Conservation (phyloP, 2,329 filamentous ascomycete species). For the Periglandula ipomoeae region DNA sequence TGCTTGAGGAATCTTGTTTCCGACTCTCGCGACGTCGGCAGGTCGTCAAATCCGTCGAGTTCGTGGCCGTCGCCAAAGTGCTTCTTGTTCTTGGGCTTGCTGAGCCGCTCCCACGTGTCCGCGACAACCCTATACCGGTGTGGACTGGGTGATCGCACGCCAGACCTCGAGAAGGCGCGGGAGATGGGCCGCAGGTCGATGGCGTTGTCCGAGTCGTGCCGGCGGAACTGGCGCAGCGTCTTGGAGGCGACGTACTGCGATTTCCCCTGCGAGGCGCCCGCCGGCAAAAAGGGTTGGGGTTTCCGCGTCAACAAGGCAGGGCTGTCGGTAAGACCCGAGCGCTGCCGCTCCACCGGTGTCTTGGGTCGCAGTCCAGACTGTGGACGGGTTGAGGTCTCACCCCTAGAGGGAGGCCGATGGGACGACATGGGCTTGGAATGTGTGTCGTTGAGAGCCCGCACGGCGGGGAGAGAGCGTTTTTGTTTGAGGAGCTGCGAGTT, state of each 20-base stretch:
- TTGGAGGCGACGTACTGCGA: constrained; percentile 73
- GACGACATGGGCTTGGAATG: constrained; percentile 38
- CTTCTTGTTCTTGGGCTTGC: constrained; percentile 48
- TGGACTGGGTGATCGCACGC: constrained; percentile 52
- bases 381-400: constrained; percentile 39
- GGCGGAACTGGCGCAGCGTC: constrained; percentile 59
- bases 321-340: constrained; percentile 38
- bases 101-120: constrained; percentile 56
- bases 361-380: constrained; percentile 51
- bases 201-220: constrained; percentile 71
- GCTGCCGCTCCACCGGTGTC: constrained; percentile 58
- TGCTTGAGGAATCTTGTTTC: constrained; percentile 80
- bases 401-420: constrained; percentile 54
- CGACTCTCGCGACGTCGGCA: constrained; percentile 74
- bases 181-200: constrained; percentile 49
- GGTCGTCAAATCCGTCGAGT: constrained; percentile 86
- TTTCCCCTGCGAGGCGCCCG: constrained; percentile 62
- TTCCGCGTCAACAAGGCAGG: constrained; percentile 46
- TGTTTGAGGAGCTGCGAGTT: constrained; percentile 55
- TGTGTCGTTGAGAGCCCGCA: constrained; percentile 42
- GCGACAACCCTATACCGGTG: constrained; percentile 37
- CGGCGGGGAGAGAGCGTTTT: constrained; percentile 55
- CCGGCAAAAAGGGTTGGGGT: constrained; percentile 68
- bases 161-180: constrained; percentile 47
- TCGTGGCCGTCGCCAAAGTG: constrained; percentile 87